Evolutionary conservation across 352 stramenopile genomes (phyloP).

Genomic region (Phytophthora idaei): DNA sequence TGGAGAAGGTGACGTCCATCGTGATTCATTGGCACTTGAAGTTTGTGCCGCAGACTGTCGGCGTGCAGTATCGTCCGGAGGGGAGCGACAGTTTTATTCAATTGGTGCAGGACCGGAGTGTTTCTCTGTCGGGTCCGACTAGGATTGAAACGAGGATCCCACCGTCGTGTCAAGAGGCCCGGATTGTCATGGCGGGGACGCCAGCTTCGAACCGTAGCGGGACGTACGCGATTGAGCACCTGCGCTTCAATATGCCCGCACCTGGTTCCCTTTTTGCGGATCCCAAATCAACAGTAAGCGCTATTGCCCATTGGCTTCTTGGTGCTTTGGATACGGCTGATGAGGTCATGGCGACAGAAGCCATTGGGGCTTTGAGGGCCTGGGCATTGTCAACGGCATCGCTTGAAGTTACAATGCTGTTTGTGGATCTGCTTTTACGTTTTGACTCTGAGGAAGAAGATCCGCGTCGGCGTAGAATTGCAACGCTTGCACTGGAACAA

Average conservation of each 20-base stretch:
- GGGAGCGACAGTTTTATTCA: conserved; percentile 48
- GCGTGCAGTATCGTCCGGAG: conserved; percentile 55
- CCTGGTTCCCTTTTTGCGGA: conserved; percentile 66
- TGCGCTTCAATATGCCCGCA: conserved; percentile 66
- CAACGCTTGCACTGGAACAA: conserved; percentile 55
- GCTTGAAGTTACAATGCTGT: conserved; percentile 72
- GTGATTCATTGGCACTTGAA: conserved; percentile 76
- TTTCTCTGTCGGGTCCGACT: conserved; percentile 29
- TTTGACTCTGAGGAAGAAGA: conserved; percentile 15
- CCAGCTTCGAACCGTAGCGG: conserved; percentile 68
- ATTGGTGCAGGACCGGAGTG: conserved; percentile 39
- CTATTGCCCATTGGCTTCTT: conserved; percentile 71
- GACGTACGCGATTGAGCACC: conserved; percentile 69
- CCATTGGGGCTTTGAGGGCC: conserved; percentile 58
- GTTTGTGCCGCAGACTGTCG: conserved; percentile 57
- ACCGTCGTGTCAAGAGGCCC: conserved; percentile 45
- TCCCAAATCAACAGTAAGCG: conserved; percentile 56
- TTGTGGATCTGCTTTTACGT: conserved; percentile 68
- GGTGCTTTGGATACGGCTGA: conserved; percentile 48
- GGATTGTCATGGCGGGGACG: conserved; percentile 71
- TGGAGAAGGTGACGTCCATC: conserved; percentile 64
- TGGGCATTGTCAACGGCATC: conserved; percentile 85
- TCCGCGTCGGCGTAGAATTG: conserved; percentile 18
- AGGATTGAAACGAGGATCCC: conserved; percentile 55
- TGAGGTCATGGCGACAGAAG: conserved; percentile 67